Conservation (phyloP, 2,329 filamentous ascomycete species). For the Ilyonectria destructans region DNA sequence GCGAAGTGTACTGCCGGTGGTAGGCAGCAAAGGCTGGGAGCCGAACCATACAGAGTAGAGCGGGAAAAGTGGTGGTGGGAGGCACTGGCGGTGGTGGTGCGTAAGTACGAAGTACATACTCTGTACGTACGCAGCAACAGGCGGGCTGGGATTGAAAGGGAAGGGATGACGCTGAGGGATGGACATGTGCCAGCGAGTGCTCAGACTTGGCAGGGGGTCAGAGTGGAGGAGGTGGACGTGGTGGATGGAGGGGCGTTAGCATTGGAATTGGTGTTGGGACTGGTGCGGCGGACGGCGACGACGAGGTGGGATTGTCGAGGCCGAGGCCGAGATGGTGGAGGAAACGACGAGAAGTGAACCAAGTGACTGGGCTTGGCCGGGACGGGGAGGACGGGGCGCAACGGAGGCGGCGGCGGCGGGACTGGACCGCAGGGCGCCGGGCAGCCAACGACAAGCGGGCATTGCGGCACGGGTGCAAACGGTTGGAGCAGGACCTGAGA, state of each 20-base stretch:
- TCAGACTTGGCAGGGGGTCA: slow-evolving; percentile 23
- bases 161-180: slow-evolving; percentile 26
- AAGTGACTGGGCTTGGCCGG: slow-evolving; percentile 40
- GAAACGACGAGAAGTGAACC: slow-evolving; percentile 31
- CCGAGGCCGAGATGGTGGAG: slow-evolving; percentile 26
- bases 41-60: slow-evolving; percentile 14
- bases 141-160: slow-evolving; percentile 20
- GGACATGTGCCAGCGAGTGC: slow-evolving; percentile 32
- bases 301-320: slow-evolving; percentile 21
- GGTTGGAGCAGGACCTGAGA: slow-evolving; percentile 55
- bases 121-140: background rate
- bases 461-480: slow-evolving; percentile 66
- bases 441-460: slow-evolving; percentile 63
- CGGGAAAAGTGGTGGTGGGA: slow-evolving; percentile 1
- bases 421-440: slow-evolving; percentile 45
- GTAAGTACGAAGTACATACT: slow-evolving; percentile 1
- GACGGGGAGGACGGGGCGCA: slow-evolving; percentile 45
- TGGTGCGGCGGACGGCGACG: slow-evolving; percentile 18
- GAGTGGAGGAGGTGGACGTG: slow-evolving; percentile 31
- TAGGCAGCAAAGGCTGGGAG: slow-evolving; percentile 12
- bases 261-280: slow-evolving; percentile 27
- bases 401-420: slow-evolving; percentile 47
- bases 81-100: slow-evolving; percentile 8
- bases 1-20: background rate
- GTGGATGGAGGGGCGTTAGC: slow-evolving; percentile 29